Base-by-base conservation (phyloP, 2,329 filamentous ascomycete species). In the Scytalidium lignicola region DNA sequence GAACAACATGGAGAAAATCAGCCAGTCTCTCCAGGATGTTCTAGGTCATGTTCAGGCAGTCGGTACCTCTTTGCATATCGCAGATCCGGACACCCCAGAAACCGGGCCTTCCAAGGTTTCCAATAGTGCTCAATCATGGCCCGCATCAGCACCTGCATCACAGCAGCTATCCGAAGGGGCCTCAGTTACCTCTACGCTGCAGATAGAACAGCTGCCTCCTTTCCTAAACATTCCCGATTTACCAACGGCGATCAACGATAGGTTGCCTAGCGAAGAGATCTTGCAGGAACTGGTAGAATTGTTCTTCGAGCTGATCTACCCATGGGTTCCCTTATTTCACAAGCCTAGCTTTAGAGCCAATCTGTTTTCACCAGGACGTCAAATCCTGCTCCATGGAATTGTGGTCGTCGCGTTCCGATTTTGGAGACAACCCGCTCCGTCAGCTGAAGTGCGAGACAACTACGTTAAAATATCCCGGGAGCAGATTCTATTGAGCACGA, bases 221-320 rank as follows among this genome's bases (percentile, higher is more conserved):
- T 8, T n/a, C 15, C 32, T n/a, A 37, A 17, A 17, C 15, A 37
- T 37, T 5, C 32, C 15, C 6, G 5, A n/a, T n/a, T n/a, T 5
- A 17, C 7, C 15, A 37, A 13, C 7, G 7, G 15, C 15, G 32
- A n/a, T n/a, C n/a, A 13, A 37, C 8, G 15, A 13, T 37, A n/a
- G 32, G 21, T 23, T 45, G 21, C 21, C 69, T 19, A 65, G 61
- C 55, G 62, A 67, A 44, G 57, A 56, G 22, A 61, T 62, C 26
- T 67, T 75, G 26, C 62, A 67, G 41, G 63, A 67, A 56, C 61
- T 74, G 19, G 62, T 74, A 28, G 67, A 73, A 13, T 63, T 76
- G n/a, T 77, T 75, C 61, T 73, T 74, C 57, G 71, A 76, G 50
- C 67, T 74, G 39, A 68, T 76, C n/a, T 76, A 76, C 55, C 74